Conservation (phyloP, 768 basidiomycete species). For the Kwoniella sp. region DNA sequence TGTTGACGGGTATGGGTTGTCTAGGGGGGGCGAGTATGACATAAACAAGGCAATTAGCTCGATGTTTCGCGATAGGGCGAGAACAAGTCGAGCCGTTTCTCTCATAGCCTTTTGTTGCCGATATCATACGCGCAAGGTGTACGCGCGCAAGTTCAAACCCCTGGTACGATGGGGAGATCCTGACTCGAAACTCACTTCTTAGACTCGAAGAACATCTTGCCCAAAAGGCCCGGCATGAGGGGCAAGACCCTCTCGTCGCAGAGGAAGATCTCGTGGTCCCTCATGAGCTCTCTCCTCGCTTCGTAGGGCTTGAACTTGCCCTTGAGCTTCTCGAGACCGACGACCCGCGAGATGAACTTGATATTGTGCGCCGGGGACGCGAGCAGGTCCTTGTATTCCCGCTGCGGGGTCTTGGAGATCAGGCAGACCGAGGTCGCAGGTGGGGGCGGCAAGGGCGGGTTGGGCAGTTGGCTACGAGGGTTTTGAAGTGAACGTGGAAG, state of each 20-base stretch:
- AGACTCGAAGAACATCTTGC: slow-evolving; percentile 86
- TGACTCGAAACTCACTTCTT: slow-evolving; percentile 73
- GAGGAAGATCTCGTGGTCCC: slow-evolving; percentile 88
- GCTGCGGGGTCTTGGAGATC: slow-evolving; percentile 92
- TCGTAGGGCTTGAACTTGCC: slow-evolving; percentile 75
- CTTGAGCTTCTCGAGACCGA: slow-evolving; percentile 86
- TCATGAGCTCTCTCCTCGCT: slow-evolving; percentile 71
- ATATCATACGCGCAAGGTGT: too few species aligned
- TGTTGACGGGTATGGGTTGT: slow-evolving; percentile 91
- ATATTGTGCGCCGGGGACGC: slow-evolving; percentile 64
- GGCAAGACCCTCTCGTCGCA: slow-evolving; percentile 89
- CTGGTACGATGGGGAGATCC: too few species aligned
- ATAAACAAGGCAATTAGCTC: not conserved
- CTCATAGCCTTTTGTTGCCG: too few species aligned
- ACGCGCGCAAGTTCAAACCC: too few species aligned
- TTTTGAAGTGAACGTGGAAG: not conserved
- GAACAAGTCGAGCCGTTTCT: too few species aligned
- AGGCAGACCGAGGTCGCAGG: slow-evolving; percentile 80
- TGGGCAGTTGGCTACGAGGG: slow-evolving; percentile 61
- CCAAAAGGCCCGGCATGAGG: slow-evolving; percentile 81
- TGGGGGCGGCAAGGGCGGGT: slow-evolving; percentile 71
- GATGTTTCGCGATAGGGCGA: not conserved
- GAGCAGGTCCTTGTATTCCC: slow-evolving; percentile 93
- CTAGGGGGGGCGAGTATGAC: slow-evolving; percentile 59
- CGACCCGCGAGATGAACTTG: slow-evolving; percentile 87